Evolutionary conservation across 495 filamentous ascomycete genomes (phyloP).

Genomic region (Podospora tetraspora): DNA sequence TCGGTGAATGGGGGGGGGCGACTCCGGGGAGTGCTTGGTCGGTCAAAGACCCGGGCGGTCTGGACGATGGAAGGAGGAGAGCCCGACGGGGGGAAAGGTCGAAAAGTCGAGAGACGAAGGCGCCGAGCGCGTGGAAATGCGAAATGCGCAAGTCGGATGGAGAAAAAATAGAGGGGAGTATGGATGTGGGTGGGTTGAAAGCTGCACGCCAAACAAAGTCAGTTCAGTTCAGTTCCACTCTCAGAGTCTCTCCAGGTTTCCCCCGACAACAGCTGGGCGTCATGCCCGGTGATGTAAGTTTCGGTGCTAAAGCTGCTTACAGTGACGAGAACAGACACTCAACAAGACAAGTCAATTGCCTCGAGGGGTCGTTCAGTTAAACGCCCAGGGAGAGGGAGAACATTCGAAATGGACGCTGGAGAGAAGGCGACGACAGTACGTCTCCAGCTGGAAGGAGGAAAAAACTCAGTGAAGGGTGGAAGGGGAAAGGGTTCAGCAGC

Average conservation of each 20-base stretch:
- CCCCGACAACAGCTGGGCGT: neutral
- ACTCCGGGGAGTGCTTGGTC: neutral
- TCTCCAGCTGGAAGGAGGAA: constrained; percentile 1
- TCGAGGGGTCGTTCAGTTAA: constrained; percentile 16
- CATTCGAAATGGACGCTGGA: constrained; percentile 10
- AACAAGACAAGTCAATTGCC: constrained; percentile 29
- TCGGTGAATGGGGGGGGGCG: neutral
- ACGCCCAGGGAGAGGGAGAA: neutral
- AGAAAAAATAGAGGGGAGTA: neutral
- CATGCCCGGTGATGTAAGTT: neutral
- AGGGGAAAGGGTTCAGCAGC: neutral
- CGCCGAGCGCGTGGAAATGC: neutral
- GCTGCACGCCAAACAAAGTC: constrained; percentile 3
- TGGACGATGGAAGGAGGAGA: neutral
- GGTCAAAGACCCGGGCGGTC: neutral
- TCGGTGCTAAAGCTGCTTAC: constrained; percentile 13
- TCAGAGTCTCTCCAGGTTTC: neutral
- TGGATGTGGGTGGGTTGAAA: constrained; percentile 7
- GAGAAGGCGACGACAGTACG: neutral
- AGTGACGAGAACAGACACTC: constrained; percentile 26
- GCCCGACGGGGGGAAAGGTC: neutral
- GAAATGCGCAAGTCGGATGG: neutral
- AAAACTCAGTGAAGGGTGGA: neutral
- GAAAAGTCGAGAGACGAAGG: neutral
- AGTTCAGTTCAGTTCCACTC: constrained; percentile 3